Base-by-base conservation (phyloP, 2,329 filamentous ascomycete genomes). In the Fusarium guadeloupense region DNA sequence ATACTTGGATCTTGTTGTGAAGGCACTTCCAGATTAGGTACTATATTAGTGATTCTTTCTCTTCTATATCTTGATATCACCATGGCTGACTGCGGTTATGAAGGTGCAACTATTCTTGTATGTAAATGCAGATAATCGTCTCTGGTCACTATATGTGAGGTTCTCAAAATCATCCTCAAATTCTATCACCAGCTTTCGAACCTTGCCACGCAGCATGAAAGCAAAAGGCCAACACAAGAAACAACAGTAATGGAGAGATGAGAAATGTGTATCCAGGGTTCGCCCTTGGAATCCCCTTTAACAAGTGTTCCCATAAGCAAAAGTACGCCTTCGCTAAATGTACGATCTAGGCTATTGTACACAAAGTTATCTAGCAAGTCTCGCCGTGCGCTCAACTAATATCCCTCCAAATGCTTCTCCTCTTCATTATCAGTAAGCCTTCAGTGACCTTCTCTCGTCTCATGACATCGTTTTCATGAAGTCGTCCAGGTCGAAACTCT, bases 401-500 rank as follows among this genome's bases (percentile, higher is more conserved):
- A 28, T 41, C 21, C 54, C 42, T 47, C 26, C 44, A 51, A 48
- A 38, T 25, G 44, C 40, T 40, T 28, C 33, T 23, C 50, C 37
- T 28, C 30, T 6, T 7, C 5, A n/a, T 45, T 57, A 45, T 44
- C 37, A 50, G 39, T 41, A 43, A 52, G n/a, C 23, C 10, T 23
- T 41, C 39, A 41, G 40, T 37, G 40, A 19, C 19, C 31, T 14
- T 44, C 26, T 50, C 28, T 40, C 42, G 21, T 40, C 54, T 72
- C 71, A 83, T 56, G 92, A 91, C 92, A 99, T 97, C 67, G 87
- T 96, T 75, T 93, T 93, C 79, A 99, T 83, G 80, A 98, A 99
- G 4, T 92, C 93, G 70, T 97, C 93, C 66, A 99, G 80, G 74
- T 98, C 92, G 75, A 97, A 98, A 76, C 96, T 96, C 79, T 99